Evolutionary conservation across 2,329 filamentous ascomycete genomes (phyloP).

Genomic region (Epicoccum sorghinum): DNA sequence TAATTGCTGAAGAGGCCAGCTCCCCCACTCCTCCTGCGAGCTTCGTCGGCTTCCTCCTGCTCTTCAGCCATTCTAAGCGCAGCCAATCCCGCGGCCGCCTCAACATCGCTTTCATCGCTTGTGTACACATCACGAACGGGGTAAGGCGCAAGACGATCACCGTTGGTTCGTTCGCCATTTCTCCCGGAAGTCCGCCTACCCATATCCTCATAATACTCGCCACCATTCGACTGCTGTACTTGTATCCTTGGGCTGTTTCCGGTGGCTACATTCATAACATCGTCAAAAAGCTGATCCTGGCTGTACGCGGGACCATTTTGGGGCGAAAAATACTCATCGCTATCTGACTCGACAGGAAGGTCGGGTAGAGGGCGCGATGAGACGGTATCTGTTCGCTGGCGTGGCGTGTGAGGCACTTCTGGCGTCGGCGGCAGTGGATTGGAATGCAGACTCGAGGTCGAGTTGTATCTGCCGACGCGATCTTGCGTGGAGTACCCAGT

Average conservation of each 20-base stretch:
- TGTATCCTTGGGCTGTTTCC: slow-evolving; percentile 37
- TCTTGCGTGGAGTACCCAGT: slow-evolving; percentile 37
- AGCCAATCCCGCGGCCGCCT: slow-evolving; percentile 81
- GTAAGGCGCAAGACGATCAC: slow-evolving; percentile 50
- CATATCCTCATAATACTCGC: slow-evolving; percentile 34
- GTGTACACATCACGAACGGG: slow-evolving; percentile 36
- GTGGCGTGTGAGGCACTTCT: slow-evolving; percentile 57
- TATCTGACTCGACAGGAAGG: slow-evolving; percentile 61
- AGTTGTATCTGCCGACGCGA: slow-evolving; percentile 39
- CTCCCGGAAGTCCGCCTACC: slow-evolving; percentile 31
- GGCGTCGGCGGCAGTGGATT: slow-evolving; percentile 56
- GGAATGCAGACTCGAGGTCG: slow-evolving; percentile 38
- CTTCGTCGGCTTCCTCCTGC: slow-evolving; percentile 67
- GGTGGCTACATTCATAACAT: slow-evolving; percentile 60
- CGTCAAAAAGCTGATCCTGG: slow-evolving; percentile 64
- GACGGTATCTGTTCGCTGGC: slow-evolving; percentile 58
- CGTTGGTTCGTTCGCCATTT: slow-evolving; percentile 55
- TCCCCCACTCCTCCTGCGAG: slow-evolving; percentile 64
- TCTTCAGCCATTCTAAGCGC: slow-evolving; percentile 85
- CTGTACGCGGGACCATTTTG: slow-evolving; percentile 40
- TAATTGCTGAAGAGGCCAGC: slow-evolving; percentile 58
- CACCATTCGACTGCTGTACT: slow-evolving; percentile 42
- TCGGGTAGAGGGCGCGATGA: slow-evolving; percentile 65
- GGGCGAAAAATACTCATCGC: slow-evolving; percentile 48
- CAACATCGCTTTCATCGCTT: slow-evolving; percentile 82